Evolutionary conservation across 768 basidiomycete genomes (phyloP).

Genomic region (Lentinula guzmanii): DNA sequence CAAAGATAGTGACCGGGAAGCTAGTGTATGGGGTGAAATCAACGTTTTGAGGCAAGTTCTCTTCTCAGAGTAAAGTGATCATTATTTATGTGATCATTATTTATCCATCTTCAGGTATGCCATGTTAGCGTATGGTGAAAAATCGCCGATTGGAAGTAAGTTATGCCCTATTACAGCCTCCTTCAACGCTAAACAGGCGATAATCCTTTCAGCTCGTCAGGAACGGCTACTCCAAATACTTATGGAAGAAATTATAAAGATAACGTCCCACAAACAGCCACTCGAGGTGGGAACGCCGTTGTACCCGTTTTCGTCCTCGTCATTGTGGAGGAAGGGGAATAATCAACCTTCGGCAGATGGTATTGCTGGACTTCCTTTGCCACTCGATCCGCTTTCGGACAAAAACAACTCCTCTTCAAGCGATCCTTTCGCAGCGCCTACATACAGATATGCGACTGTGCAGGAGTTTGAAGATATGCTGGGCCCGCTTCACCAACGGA

Average conservation of each 20-base stretch:
- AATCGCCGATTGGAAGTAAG: constrained; percentile 81
- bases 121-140: constrained; percentile 75
- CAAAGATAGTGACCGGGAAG: constrained; percentile 67
- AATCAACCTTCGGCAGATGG: constrained; percentile 21
- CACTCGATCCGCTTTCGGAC: constrained; percentile 29
- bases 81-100: not conserved
- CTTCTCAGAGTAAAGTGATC: not conserved
- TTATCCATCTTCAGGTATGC: constrained; percentile 49
- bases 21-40: constrained; percentile 83
- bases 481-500: not conserved
- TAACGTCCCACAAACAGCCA: constrained; percentile 77
- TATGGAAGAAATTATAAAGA: constrained; percentile 79
- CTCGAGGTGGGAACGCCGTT: constrained; percentile 76
- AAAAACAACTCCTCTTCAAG: constrained; percentile 12
- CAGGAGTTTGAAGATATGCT: not conserved
- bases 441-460: not conserved
- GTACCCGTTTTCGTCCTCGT: constrained; percentile 73
- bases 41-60: constrained; percentile 64
- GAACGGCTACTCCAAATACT: constrained; percentile 76
- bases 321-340: constrained; percentile 47
- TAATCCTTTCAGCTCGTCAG: constrained; percentile 56
- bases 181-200: not conserved
- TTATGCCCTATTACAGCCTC: constrained; percentile 4
- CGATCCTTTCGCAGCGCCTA: not conserved
- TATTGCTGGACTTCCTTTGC: constrained; percentile 24